Conservation (phyloP, 257 asterid species). For the Eustoma russellianum region DNA sequence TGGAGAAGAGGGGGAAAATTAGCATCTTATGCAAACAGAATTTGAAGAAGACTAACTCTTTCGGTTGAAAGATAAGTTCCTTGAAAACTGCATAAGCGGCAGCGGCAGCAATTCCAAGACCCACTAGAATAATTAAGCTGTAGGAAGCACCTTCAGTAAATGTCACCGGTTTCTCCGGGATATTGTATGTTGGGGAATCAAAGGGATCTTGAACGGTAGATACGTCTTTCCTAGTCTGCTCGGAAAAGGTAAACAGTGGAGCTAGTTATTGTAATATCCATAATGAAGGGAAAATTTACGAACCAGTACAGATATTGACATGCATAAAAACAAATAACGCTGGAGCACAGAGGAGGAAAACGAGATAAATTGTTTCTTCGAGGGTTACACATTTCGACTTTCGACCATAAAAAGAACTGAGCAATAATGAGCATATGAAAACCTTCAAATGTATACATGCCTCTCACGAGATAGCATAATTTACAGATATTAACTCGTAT, state of each 20-base stretch:
- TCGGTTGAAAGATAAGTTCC: slow-evolving; percentile 83
- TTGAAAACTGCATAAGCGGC: slow-evolving; percentile 89
- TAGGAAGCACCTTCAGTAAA: slow-evolving; percentile 95
- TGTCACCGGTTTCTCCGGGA: slow-evolving; percentile 92
- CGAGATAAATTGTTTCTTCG: background rate
- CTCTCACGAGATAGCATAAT: too few species aligned
- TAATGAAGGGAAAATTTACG: background rate
- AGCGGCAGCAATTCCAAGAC: slow-evolving; percentile 78
- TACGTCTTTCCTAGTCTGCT: slow-evolving; percentile 61
- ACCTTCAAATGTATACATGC: too few species aligned
- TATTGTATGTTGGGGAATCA: slow-evolving; percentile 87
- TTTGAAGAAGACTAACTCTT: slow-evolving; percentile 48
- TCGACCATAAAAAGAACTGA: background rate
- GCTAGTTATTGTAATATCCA: background rate
- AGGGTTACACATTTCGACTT: background rate
- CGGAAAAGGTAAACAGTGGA: background rate
- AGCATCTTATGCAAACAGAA: background rate
- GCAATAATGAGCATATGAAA: too few species aligned
- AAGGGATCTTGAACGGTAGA: slow-evolving; percentile 76
- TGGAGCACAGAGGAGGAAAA: too few species aligned
- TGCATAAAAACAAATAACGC: background rate
- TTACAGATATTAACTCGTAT: too few species aligned
- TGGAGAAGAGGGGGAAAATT: slow-evolving; percentile 4
- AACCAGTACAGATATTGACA: background rate
- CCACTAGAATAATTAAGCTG: slow-evolving; percentile 70